phyloP scores from a whole-genome alignment of 2,329 filamentous ascomycete species.

The Raffaelea albimanens region DNA sequence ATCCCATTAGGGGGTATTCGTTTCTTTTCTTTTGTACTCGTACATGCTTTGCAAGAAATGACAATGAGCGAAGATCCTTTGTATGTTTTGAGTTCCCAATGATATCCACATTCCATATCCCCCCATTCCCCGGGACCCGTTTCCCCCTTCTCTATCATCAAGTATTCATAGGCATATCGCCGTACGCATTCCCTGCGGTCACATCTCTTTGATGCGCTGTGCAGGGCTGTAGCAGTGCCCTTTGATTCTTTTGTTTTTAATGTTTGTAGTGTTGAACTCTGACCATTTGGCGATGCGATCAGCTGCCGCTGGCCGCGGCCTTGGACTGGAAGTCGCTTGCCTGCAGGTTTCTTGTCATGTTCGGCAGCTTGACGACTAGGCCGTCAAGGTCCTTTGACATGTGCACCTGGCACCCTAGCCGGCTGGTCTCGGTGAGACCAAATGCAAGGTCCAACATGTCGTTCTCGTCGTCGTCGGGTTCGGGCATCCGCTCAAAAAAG shows the following conservation, averaged over 20 bases:
- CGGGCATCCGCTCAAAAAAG: slow-evolving; percentile 68
- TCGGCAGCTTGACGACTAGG: slow-evolving; percentile 72
- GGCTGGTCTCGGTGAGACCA: slow-evolving; percentile 73
- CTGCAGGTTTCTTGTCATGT: slow-evolving; percentile 93
- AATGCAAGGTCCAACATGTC: slow-evolving; percentile 90
- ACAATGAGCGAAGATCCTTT: too few species aligned
- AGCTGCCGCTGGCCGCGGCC: not conserved
- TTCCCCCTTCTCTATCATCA: not conserved
- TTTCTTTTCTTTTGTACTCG: too few species aligned
- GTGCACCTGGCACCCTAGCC: slow-evolving; percentile 80
- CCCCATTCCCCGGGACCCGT: not conserved
- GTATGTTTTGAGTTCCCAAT: not conserved
- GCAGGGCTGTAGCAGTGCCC: too few species aligned
- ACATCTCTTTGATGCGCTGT: too few species aligned
- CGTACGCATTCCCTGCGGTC: too few species aligned
- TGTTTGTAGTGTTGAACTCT: too few species aligned
- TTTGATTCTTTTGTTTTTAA: too few species aligned
- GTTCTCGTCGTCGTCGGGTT: slow-evolving; percentile 73
- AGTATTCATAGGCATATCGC: too few species aligned
- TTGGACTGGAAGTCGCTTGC: slow-evolving; percentile 70
- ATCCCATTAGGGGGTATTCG: too few species aligned
- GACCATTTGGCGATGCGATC: too few species aligned
- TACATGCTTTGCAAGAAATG: too few species aligned
- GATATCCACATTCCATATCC: not conserved
- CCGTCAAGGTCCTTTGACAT: slow-evolving; percentile 91